Evolutionary conservation across 345 rosid genomes (phyloP).

Genomic region (Populus simonii): DNA sequence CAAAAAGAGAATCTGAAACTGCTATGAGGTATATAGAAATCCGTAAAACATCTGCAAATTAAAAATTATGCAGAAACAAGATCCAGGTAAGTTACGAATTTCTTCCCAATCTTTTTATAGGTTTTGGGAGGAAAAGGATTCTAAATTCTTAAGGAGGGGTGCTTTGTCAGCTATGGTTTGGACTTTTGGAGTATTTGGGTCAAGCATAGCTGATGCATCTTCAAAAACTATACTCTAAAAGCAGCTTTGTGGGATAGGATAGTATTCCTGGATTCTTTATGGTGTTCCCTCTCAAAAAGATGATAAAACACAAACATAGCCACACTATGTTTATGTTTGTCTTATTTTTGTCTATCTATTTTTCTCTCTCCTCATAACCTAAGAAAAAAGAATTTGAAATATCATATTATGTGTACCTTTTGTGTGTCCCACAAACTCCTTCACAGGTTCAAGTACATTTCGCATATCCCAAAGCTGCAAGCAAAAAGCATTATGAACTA

Average conservation of each 20-base stretch:
- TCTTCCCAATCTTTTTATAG: not conserved
- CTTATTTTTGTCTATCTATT: not conserved
- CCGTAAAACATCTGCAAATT: not conserved
- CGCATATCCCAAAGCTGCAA: conserved; percentile 99
- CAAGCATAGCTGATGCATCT: not conserved
- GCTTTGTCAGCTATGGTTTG: not conserved
- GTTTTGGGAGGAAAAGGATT: not conserved
- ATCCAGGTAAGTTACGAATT: not conserved
- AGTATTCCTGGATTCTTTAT: not conserved
- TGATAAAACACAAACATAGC: no score
- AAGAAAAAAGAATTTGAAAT: not conserved
- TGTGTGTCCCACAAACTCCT: conserved; percentile 85
- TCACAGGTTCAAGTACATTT: conserved; percentile 80
- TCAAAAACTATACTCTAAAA: not conserved
- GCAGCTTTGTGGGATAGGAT: not conserved
- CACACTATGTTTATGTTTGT: not conserved
- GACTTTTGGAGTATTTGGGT: not conserved
- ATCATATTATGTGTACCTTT: conserved; percentile 53
- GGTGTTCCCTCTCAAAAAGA: not conserved
- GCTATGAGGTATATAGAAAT: not conserved
- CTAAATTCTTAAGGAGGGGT: not conserved
- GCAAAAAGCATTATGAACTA: conserved; percentile 15
- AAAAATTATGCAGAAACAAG: not conserved
- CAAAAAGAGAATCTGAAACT: not conserved
- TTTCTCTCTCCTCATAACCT: not conserved